Evolutionary conservation across 805 yeast species (phyloP).

Genomic region (Wickerhamiella cacticola): DNA sequence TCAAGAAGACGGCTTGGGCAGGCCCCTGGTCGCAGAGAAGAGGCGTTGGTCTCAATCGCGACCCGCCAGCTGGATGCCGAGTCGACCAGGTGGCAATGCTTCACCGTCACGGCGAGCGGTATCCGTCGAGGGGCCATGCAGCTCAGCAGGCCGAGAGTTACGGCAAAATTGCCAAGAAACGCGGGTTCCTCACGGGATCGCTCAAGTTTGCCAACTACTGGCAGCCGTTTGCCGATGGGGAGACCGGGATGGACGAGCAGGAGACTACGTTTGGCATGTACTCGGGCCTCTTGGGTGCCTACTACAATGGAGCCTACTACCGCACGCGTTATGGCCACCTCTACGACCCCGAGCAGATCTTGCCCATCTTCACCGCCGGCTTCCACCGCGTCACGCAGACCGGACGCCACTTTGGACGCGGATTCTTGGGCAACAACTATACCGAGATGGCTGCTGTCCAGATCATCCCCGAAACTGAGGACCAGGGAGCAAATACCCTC

Average conservation of each 20-base stretch:
- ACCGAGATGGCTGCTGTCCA: slow-evolving; percentile 22
- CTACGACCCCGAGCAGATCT: slow-evolving; percentile 28
- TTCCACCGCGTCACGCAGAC: slow-evolving; percentile 36
- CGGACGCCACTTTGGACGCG: slow-evolving; percentile 25
- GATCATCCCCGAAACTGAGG: slow-evolving; percentile 19
- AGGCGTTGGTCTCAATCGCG: slow-evolving; percentile 43
- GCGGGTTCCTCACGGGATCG: slow-evolving; percentile 28
- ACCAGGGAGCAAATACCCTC: slow-evolving; percentile 22
- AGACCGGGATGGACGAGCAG: slow-evolving; percentile 32
- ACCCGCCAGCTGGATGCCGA: slow-evolving; percentile 39
- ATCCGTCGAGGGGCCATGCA: slow-evolving; percentile 28
- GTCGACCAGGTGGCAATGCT: slow-evolving; percentile 44
- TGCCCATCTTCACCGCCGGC: slow-evolving; percentile 46
- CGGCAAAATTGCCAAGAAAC: slow-evolving; percentile 12
- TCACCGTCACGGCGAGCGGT: slow-evolving; percentile 51
- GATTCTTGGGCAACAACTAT: slow-evolving; percentile 24
- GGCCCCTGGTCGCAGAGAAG: slow-evolving; percentile 41
- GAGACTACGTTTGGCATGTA: slow-evolving; percentile 43
- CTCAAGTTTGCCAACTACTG: slow-evolving; percentile 39
- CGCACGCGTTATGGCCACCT: slow-evolving; percentile 40
- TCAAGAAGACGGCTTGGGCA: slow-evolving; percentile 39
- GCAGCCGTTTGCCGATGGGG: slow-evolving; percentile 31
- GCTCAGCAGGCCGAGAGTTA: slow-evolving; percentile 14
- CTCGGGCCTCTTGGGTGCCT: slow-evolving; percentile 42
- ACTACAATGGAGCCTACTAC: slow-evolving; percentile 38